Evolutionary conservation across 192 early-diverging fungal species (phyloP), one percentile per base, ranked within the genome.

Genomic region (Cetraspora pellucida): DNA sequence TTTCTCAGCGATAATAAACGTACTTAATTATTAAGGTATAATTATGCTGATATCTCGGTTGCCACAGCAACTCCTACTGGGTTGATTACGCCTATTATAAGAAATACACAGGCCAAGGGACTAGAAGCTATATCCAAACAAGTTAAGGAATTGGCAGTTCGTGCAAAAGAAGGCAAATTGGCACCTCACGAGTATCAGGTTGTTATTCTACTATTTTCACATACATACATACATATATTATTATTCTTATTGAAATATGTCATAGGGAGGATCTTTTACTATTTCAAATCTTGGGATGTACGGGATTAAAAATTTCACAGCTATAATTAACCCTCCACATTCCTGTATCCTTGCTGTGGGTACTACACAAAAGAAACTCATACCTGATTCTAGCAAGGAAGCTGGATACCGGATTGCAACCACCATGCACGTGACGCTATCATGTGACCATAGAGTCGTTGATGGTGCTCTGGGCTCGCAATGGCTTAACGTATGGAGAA

Each of bases 211-310:
- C 17, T 10, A 37, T 7, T 31, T 63, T 63, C 2, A 11, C 6
- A 63, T n/a, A n/a, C n/a, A n/a, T n/a, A n/a, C n/a, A n/a, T n/a
- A n/a, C n/a, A n/a, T n/a, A n/a, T 64, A 60, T 60, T 28, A 59
- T 17, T 31, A 14, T 31, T 21, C 14, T 44, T 28, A 44, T 54
- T 54, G 19, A 17, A 72, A 11, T 57, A 23, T 57, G 2, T 72
- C 6, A 47, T 57, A 85, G 84, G 95, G 94, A 82, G 97, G 97
- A 50, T 90, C 92, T 58, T 99, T 99, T 86, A 94, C 97, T 71
- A 96, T 99, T 84, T 97, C 95, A 70, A 99, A 99, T 87, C 86
- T 99, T 75, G 97, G 97, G 76, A 99, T 99, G 97, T 97, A 89
- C 79, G 95, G 95, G 60, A 90, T 97, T 82, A 89, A 90, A 75